phyloP scores from a whole-genome alignment of 805 yeast genomes.

The Lachancea sp. region DNA sequence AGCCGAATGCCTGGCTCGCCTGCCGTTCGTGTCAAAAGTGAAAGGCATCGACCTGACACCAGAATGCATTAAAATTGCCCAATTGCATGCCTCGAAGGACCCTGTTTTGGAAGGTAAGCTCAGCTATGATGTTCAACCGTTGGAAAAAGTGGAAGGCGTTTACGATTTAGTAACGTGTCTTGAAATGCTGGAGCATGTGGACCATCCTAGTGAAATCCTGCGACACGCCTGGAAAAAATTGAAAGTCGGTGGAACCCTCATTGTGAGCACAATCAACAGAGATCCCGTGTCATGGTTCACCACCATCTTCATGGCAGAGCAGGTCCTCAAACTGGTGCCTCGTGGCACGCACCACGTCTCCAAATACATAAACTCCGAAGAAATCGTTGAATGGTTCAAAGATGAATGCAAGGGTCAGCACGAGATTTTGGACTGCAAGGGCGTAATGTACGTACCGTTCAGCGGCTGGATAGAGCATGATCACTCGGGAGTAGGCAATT shows the following conservation, averaged over 20 bases:
- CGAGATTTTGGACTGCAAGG: slow-evolving; percentile 60
- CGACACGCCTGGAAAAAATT: slow-evolving; percentile 62
- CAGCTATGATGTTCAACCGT: slow-evolving; percentile 50
- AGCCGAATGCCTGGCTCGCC: slow-evolving; percentile 78
- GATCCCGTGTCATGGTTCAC: slow-evolving; percentile 85
- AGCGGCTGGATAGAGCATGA: slow-evolving; percentile 77
- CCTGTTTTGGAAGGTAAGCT: slow-evolving; percentile 54
- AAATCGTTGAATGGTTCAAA: slow-evolving; percentile 61
- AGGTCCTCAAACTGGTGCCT: slow-evolving; percentile 76
- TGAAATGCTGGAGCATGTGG: slow-evolving; percentile 94
- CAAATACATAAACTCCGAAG: slow-evolving; percentile 76
- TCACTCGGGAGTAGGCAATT: slow-evolving; percentile 65
- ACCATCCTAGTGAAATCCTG: slow-evolving; percentile 69
- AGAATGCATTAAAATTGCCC: slow-evolving; percentile 78
- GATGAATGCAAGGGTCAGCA: slow-evolving; percentile 38
- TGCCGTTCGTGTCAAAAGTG: slow-evolving; percentile 55
- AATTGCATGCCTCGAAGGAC: slow-evolving; percentile 57
- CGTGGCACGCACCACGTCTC: slow-evolving; percentile 83
- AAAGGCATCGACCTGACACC: slow-evolving; percentile 80
- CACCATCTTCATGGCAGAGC: slow-evolving; percentile 86
- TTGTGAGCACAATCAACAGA: slow-evolving; percentile 87
- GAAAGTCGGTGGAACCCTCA: slow-evolving; percentile 66
- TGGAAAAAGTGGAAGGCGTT: slow-evolving; percentile 49
- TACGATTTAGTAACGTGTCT: slow-evolving; percentile 83
- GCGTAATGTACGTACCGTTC: slow-evolving; percentile 77